Base-by-base conservation (phyloP, 495 filamentous ascomycete species). In the Rostrohypoxylon terebratum region DNA sequence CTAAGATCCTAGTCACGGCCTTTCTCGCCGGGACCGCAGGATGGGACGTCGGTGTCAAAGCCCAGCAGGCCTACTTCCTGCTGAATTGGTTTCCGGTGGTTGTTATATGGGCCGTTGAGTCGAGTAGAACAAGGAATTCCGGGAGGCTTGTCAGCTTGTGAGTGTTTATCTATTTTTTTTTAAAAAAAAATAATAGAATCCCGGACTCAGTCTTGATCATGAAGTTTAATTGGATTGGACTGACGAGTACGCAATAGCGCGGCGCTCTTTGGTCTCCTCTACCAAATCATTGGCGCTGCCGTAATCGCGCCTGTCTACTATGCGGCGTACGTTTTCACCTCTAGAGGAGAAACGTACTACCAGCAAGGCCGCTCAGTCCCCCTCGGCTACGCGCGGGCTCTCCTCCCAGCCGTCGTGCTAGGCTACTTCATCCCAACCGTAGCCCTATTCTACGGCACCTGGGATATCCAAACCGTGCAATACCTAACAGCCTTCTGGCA, bases 231-330 rank as follows among this genome's bases (percentile, higher is more conserved):
- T 28, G 28, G 28, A 28, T 28, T 28, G 28, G 2, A 28, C 51
- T 55, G 16, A 55, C 31, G 31, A 53, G 50, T n/a, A 11, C 0
- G 23, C 0, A 25, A 55, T 42, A 59, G 55, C 45, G 71, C 77
- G 18, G 69, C 69, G 11, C 48, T 80, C 13, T 73, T 81, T 55
- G 72, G 67, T 0, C 33, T 81, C 16, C 28, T 76, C 33, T 79
- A 77, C 68, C 82, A 83, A 63, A 62, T 73, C 14, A 58, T 69
- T 14, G 79, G 80, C 31, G 77, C 79, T 18, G 81, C 72, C 20
- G 50, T 78, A 9, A 68, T 83, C 33, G 77, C 74, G 18, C 82
- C 83, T 9, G 58, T 83, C 2, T 83, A 82, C 71, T 82, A 75
- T 64, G 75, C 77, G 34, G 53, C 78, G 18, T 79, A 76, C 47